A percentile compares a stretch with the other conserved stretches of the same genome.
phyloP scores from a whole-genome alignment of 208 protist species.

The Acanthamoeba healyi region DNA sequence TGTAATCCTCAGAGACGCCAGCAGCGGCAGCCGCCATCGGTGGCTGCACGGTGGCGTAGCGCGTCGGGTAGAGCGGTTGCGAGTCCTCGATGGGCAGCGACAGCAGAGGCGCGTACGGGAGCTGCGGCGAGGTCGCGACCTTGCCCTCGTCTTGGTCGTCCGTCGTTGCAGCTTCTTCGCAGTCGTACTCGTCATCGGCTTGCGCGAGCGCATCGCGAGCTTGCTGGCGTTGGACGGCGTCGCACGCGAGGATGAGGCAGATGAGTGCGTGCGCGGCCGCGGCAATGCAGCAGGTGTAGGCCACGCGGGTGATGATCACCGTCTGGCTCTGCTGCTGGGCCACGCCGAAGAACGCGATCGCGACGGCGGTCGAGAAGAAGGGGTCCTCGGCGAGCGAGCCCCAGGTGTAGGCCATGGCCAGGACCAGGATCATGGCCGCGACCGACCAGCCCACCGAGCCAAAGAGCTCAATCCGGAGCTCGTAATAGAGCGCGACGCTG shows the following conservation, averaged over 20 bases:
- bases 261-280: slow-evolving; percentile 15
- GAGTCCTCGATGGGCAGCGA: slow-evolving; percentile 41
- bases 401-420: not conserved
- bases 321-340: not conserved
- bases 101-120: not conserved
- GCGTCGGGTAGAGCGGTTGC: not conserved
- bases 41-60: not conserved
- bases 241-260: not conserved
- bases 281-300: not conserved
- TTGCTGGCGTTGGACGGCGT: not conserved
- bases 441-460: not conserved
- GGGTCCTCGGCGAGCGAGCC: not conserved
- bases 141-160: no score
- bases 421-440: not conserved
- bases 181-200: not conserved
- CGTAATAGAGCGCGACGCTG: slow-evolving; percentile 6
- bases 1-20: no score
- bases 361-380: slow-evolving; percentile 5
- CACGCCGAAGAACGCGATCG: not conserved
- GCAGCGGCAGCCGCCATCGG: no score
- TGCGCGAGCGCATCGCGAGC: not conserved
- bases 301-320: not conserved
- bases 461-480: not conserved
- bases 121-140: not conserved
- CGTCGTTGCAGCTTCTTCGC: not conserved